These are phyloP conservation scores for Metarhizium rileyi DNA, from an alignment of 2,329 filamentous ascomycete genomes.

Conservation along the genomic window DNA sequence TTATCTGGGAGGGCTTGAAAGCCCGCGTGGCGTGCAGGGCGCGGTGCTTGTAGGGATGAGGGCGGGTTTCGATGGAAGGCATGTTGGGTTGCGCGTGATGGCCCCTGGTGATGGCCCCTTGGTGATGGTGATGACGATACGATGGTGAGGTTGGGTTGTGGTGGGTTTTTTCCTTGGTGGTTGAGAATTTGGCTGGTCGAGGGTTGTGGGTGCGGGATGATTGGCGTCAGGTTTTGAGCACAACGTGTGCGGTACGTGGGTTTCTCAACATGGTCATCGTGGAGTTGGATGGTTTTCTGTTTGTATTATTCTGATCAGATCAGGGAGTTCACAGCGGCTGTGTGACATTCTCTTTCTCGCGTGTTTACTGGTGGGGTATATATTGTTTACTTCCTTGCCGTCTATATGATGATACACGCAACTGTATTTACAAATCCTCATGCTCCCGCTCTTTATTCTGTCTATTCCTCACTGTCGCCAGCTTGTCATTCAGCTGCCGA, in stretches of 20 bases:
- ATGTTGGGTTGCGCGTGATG: neutral
- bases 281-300: too few relatives aligned
- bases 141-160: neutral
- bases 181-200: neutral
- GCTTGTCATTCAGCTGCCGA: conserved; percentile 26
- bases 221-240: neutral
- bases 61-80: conserved; percentile 16
- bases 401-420: neutral
- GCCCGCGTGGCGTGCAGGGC: conserved; percentile 32
- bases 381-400: neutral
- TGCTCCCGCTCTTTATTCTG: conserved; percentile 12
- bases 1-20: conserved; percentile 34
- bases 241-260: neutral
- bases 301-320: too few relatives aligned
- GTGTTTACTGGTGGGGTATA: neutral
- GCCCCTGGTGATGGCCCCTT: neutral
- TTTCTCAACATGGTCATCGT: too few relatives aligned
- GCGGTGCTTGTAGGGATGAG: conserved; percentile 31
- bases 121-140: neutral
- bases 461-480: conserved; percentile 22
- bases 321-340: too few relatives aligned
- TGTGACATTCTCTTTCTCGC: too few relatives aligned
- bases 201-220: neutral
- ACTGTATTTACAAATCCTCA: conserved; percentile 23
- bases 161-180: neutral